These are phyloP conservation scores for Globisporangium splendens DNA, from an alignment of 352 stramenopile genomes.

Conservation along the genomic window DNA sequence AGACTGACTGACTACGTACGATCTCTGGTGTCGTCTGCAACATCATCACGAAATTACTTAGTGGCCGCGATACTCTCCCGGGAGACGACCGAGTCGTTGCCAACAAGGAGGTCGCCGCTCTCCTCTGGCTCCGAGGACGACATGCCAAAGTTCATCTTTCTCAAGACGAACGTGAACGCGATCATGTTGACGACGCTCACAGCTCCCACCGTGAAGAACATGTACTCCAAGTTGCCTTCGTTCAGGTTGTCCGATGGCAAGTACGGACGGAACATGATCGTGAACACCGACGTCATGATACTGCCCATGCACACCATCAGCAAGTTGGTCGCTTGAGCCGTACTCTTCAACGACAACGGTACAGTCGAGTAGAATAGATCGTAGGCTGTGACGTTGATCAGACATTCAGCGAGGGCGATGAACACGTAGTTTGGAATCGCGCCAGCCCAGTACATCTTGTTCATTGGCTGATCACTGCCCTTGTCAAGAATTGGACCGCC, in stretches of 20 bases:
- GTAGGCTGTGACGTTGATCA: conserved; percentile 64
- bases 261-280: conserved; percentile 60
- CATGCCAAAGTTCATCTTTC: conserved; percentile 49
- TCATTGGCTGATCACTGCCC: conserved; percentile 46
- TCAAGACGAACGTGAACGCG: conserved; percentile 43
- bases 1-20: no score
- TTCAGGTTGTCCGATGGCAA: conserved; percentile 51
- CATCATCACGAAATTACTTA: no score
- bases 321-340: conserved; percentile 52
- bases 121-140: no score
- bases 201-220: conserved; percentile 56
- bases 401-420: conserved; percentile 46
- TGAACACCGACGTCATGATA: no score
- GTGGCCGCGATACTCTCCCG: no score
- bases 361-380: conserved; percentile 61
- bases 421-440: conserved; percentile 60
- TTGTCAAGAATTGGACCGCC: conserved; percentile 34
- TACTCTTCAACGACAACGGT: conserved; percentile 51
- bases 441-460: conserved; percentile 48
- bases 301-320: conserved; percentile 57
- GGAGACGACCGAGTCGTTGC: no score
- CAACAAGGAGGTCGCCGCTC: no score
- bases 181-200: conserved; percentile 51
- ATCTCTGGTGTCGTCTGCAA: no score
- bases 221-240: conserved; percentile 62